phyloP scores from a whole-genome alignment of 768 basidiomycete species.

The Tephrocybe sp. region DNA sequence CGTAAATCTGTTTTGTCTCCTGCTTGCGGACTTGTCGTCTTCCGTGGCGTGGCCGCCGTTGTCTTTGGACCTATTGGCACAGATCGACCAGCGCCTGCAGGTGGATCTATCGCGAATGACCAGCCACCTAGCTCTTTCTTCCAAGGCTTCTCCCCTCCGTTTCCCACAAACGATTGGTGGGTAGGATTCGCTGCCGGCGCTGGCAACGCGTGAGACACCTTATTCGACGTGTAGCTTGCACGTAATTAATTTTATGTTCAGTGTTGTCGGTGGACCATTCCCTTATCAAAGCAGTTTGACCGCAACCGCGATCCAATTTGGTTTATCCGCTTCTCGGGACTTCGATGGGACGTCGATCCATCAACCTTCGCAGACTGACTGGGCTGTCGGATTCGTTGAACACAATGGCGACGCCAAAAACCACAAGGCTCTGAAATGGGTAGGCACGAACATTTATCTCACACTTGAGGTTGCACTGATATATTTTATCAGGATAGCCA shows the following conservation, averaged over 20 bases:
- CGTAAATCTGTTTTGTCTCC: conserved; percentile 5
- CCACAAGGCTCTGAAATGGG: conserved; percentile 34
- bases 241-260: conserved; percentile 6
- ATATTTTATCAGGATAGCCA: conserved; percentile 26
- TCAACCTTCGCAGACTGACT: conserved; percentile 31
- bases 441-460: conserved; percentile 6
- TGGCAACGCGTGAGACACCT: conserved; percentile 20
- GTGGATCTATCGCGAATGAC: conserved; percentile 24
- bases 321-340: conserved; percentile 26
- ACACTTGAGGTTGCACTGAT: neutral
- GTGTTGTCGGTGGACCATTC: conserved; percentile 30
- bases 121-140: conserved; percentile 33
- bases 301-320: conserved; percentile 27
- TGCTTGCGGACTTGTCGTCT: conserved; percentile 9
- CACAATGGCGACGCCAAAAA: conserved; percentile 28
- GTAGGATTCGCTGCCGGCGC: conserved; percentile 29
- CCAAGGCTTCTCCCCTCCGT: conserved; percentile 31
- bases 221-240: neutral
- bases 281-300: conserved; percentile 30
- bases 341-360: conserved; percentile 33
- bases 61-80: conserved; percentile 28
- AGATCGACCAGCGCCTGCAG: conserved; percentile 23
- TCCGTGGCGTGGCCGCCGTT: conserved; percentile 9
- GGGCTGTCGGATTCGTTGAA: conserved; percentile 30
- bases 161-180: conserved; percentile 37